Conservation (phyloP, 1,284 basidiomycete species). For the Ustilago sp. region DNA sequence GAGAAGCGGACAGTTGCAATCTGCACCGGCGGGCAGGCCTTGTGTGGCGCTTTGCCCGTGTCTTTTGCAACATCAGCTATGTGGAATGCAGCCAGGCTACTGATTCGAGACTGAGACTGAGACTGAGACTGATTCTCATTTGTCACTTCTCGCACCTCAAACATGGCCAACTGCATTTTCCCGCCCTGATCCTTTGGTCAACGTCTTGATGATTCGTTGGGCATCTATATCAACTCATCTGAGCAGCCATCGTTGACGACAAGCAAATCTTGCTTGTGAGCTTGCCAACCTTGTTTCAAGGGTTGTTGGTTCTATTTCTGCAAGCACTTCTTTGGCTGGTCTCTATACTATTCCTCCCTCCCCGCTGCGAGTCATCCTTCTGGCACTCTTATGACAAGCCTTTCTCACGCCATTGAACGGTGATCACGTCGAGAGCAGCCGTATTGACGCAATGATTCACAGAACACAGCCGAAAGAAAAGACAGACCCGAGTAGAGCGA, state of each 20-base stretch:
- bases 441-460: not conserved
- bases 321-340: not conserved
- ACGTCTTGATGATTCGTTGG: no score
- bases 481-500: slow-evolving; percentile 13
- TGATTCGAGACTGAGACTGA: not conserved
- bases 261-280: not conserved
- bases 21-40: not conserved
- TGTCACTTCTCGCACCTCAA: slow-evolving; percentile 6
- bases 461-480: not conserved
- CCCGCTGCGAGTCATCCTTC: not conserved
- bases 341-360: not conserved
- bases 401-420: slow-evolving; percentile 2
- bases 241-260: not conserved
- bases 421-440: not conserved
- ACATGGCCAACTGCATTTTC: slow-evolving; percentile 2
- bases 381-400: not conserved
- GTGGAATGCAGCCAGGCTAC: slow-evolving; percentile 19
- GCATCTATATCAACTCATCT: no score
- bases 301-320: not conserved
- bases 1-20: not conserved
- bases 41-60: slow-evolving; percentile 10
- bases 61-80: slow-evolving; percentile 19
- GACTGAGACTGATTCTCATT: not conserved
- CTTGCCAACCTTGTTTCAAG: not conserved
- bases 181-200: slow-evolving; percentile 1